Percentiles rank a stretch among this genome's conserved stretches.
Evolutionary conservation across 208 protist species (phyloP).

Genomic region (Leishmania arabica): DNA sequence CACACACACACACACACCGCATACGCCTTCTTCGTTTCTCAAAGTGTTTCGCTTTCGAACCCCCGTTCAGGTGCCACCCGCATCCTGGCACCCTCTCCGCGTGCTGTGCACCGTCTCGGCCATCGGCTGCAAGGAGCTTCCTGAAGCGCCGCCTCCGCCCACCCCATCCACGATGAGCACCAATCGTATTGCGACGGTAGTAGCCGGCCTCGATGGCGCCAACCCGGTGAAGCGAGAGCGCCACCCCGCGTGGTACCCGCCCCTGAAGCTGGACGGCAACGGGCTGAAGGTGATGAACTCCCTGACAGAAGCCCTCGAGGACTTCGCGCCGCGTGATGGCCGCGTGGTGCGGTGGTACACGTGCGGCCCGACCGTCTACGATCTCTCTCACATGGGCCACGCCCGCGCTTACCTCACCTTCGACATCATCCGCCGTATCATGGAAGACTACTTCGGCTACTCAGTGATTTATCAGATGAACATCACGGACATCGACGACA

Average conservation of each 20-base stretch:
- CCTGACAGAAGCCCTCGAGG: constrained; percentile 79
- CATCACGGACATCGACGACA: constrained; percentile 99
- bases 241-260: constrained; percentile 84
- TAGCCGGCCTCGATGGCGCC: constrained; percentile 37
- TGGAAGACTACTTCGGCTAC: constrained; percentile 97
- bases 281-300: constrained; percentile 78
- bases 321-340: constrained; percentile 66
- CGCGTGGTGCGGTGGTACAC: constrained; percentile 94
- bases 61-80: constrained; percentile 9
- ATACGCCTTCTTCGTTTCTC: background rate
- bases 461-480: constrained; percentile 96
- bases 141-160: background rate
- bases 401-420: constrained; percentile 98
- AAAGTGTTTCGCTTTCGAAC: constrained; percentile 15
- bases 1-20: constrained; percentile 12
- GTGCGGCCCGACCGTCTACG: constrained; percentile 98
- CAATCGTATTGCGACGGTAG: constrained; percentile 19
- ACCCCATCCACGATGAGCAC: background rate
- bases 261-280: constrained; percentile 32
- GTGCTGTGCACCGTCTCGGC: too few relatives aligned
- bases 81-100: constrained; percentile 8
- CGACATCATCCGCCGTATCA: constrained; percentile 97
- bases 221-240: constrained; percentile 54
- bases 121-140: too few relatives aligned
- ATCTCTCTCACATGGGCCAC: constrained; percentile 98